Base-by-base conservation (phyloP, 2,329 filamentous ascomycete genomes). In the Penicillium rolfsii region DNA sequence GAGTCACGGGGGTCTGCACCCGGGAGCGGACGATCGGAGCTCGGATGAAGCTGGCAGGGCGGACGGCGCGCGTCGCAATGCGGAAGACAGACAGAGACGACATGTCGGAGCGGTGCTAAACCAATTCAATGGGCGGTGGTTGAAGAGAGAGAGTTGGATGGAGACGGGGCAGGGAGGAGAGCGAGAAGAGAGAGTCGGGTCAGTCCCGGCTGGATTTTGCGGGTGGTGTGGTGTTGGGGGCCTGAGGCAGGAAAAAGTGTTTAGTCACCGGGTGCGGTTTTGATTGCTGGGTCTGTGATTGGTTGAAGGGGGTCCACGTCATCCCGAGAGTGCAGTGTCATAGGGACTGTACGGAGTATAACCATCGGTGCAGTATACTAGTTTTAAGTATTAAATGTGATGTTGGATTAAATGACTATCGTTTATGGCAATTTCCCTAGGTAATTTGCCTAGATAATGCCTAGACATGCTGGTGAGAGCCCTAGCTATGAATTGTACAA, bases 1-100 rank as follows among this genome's bases (percentile, higher is more conserved):
- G 73, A 70, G 83, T 71, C 67, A 81, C 80, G 71, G 85, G 83
- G 73, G 82, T 83, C 76, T 83, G 80, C 73, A 87, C 77, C 76
- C 85, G 81, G 81, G 82, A 75, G 80, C 77, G 84, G 82, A 77
- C 82, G 81, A 78, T 84, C 83, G 80, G 81, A 79, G 84, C 84
- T 85, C 87, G 88, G 81, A 88, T 83, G 77, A 90, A 82, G 77
- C 81, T 80, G 65, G 77, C 74, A 63, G 83, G 81, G 76, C 75
- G 85, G 78, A 80, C 83, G 79, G 83, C 85, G 81, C 90, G 89
- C 78, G 85, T 85, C 79, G 89, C 88, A 74, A 88, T 80, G 76
- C 90, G 89, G 81, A 93, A 82, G 74, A 93, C 79, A 65, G 86
- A 83, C 68, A 85, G 81, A 72, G 89, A 88, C 77, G 87, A 85